Evolutionary conservation across 306 rosid genomes (phyloP).

Genomic region (Mimosa pudica): DNA sequence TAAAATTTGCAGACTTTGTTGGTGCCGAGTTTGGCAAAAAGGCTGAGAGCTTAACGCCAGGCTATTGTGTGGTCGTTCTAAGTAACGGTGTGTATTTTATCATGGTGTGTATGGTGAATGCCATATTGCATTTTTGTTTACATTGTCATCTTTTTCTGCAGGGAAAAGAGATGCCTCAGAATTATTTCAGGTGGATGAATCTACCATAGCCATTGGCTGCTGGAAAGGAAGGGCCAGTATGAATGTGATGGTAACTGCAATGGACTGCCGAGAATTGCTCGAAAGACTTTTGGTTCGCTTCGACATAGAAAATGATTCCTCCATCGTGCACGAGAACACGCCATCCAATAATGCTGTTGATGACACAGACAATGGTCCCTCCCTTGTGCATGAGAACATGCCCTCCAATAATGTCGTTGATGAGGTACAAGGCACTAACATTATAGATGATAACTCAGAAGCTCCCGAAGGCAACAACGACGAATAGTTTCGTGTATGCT

Average conservation of each 20-base stretch:
- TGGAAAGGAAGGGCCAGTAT: slow-evolving; percentile 87
- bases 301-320: slow-evolving; percentile 45
- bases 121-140: not conserved
- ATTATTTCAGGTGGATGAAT: slow-evolving; percentile 47
- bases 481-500: not conserved
- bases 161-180: slow-evolving; percentile 42
- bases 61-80: slow-evolving; percentile 80
- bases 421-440: slow-evolving; percentile 35
- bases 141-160: slow-evolving; percentile 31
- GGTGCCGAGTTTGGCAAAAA: slow-evolving; percentile 66
- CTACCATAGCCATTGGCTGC: slow-evolving; percentile 87
- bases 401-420: slow-evolving; percentile 32
- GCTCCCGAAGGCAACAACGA: slow-evolving; percentile 19
- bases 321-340: slow-evolving; percentile 15
- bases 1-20: slow-evolving; percentile 82
- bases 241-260: slow-evolving; percentile 74
- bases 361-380: slow-evolving; percentile 41
- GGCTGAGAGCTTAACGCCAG: slow-evolving; percentile 66
- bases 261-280: slow-evolving; percentile 84
- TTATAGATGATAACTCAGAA: slow-evolving; percentile 15
- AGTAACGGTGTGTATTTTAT: slow-evolving; percentile 60
- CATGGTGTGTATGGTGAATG: slow-evolving; percentile 15
- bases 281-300: slow-evolving; percentile 60
- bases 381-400: slow-evolving; percentile 18
- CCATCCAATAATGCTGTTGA: slow-evolving; percentile 32